Base-by-base conservation (phyloP, 352 stramenopile species). In the Pythium vanterpoolii region DNA sequence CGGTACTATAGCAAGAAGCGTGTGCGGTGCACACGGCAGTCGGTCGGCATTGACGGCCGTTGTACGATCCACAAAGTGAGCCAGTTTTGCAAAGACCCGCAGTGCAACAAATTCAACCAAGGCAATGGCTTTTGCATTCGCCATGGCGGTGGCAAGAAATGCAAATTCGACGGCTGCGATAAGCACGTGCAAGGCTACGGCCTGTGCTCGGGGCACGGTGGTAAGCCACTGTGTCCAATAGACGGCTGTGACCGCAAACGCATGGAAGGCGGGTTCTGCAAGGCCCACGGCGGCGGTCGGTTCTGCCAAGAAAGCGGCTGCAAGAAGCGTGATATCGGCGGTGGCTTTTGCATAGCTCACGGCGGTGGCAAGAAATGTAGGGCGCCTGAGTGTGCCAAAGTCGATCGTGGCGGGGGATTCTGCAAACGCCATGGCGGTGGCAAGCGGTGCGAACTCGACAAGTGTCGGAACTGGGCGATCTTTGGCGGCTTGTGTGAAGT, bases 241-340 rank as follows among this genome's bases (percentile, higher is more conserved):
- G 77, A 86, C 11, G 80, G 82, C 8, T 95, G 86, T 23, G 77
- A 87, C 30, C 91, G 91, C 63, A 93, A 93, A 48, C 74, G 81
- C 43, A 91, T 93, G 83, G 83, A 93, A 76, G 83, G 83, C 61
- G 83, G 85, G 4, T 89, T 84, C 45, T 96, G 88, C 62, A 96
- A 95, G 53, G 73, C 79, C 7, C 87, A 96, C 31, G 87, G 87
- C 9, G 87, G 87, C 3, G 87, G 83, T 0, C 72, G 86, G 11
- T 93, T 87, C 47, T 95, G 86, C 28, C 85, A 91, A 48, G 57
- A 78, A 11, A 70, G 79, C 16, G 73, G 69, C 9, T 95, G 86
- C 56, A 88, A 88, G 69, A 90, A 79, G 66, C 82, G 84, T 24
- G 86, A 95, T 58, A 92, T 96, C 59, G 87, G 86, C 27, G 86